These are phyloP conservation scores for Penicillium diatomitis DNA, from an alignment of 495 filamentous ascomycete genomes.

Conservation along the genomic window DNA sequence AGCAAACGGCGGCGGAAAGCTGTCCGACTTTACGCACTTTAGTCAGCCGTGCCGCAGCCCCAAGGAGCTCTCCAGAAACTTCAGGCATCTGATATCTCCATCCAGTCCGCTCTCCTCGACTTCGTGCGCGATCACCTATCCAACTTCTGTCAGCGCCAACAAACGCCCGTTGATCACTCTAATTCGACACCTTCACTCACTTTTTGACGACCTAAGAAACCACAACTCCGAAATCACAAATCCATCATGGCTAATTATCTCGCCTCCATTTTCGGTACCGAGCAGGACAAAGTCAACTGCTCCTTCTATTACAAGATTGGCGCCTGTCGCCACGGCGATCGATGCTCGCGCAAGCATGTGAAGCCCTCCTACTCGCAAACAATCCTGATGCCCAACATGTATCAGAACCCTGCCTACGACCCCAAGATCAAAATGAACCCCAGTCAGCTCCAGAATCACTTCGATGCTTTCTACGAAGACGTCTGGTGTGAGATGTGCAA, in stretches of 20 bases:
- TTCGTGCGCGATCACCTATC: not conserved
- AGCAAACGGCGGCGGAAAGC: too few species aligned
- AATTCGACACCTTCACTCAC: too few species aligned
- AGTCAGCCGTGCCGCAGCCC: conserved; percentile 21
- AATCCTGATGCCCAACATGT: conserved; percentile 94
- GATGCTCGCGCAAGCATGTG: conserved; percentile 95
- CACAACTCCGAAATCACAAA: not conserved
- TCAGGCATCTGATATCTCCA: conserved; percentile 22
- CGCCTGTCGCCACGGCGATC: conserved; percentile 95
- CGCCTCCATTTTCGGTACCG: conserved; percentile 98
- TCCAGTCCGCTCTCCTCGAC: conserved; percentile 4
- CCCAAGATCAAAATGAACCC: conserved; percentile 94
- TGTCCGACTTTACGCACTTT: conserved; percentile 11
- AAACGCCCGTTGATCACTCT: not conserved
- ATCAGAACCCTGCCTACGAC: conserved; percentile 98
- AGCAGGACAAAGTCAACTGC: conserved; percentile 93
- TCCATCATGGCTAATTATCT: conserved; percentile 84
- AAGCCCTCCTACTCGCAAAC: conserved; percentile 98
- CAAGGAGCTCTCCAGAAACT: conserved; percentile 37
- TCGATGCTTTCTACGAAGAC: conserved; percentile 99
- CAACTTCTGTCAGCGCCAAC: not conserved
- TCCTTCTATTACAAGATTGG: conserved; percentile 96
- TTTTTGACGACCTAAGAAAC: not conserved
- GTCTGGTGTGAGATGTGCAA: conserved; percentile 99
- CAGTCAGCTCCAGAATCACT: conserved; percentile 93